These are phyloP conservation scores for Trapa bicornis DNA, from an alignment of 345 rosid species.

Conservation along the genomic window DNA sequence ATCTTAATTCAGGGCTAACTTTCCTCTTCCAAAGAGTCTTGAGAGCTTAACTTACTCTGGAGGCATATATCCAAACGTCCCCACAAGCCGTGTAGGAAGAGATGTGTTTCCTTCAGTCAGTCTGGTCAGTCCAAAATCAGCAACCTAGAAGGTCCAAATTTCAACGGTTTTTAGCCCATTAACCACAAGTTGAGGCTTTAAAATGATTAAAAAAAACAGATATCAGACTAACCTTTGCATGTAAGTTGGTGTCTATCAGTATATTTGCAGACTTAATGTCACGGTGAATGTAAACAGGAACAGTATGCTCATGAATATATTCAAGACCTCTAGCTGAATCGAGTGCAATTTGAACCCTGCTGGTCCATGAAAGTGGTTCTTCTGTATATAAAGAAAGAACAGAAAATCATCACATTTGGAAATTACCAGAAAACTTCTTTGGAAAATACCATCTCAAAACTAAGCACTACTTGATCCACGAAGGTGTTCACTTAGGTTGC, in stretches of 20 bases:
- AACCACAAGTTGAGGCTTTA: neutral
- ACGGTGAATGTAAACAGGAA: conserved; percentile 94
- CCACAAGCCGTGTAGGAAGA: conserved; percentile 64
- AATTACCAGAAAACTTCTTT: neutral
- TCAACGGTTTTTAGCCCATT: neutral
- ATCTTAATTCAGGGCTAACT: neutral
- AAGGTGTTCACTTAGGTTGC: conserved; percentile 84
- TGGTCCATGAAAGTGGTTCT: conserved; percentile 69
- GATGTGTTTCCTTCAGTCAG: conserved; percentile 69
- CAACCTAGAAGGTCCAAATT: conserved; percentile 40
- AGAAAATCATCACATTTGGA: neutral
- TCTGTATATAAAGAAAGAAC: conserved; percentile 29
- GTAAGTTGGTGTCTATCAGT: conserved; percentile 75
- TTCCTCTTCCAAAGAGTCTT: neutral
- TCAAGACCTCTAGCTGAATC: conserved; percentile 99
- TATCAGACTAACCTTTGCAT: conserved; percentile 46
- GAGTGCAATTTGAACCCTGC: conserved; percentile 90
- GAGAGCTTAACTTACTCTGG: conserved; percentile 58
- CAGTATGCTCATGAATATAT: conserved; percentile 93
- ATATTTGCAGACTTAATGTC: conserved; percentile 95
- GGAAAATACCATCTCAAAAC: neutral
- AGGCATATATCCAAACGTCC: conserved; percentile 99
- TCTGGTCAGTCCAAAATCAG: conserved; percentile 90
- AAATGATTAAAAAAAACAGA: conserved; percentile 3
- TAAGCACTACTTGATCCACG: conserved; percentile 58